Evolutionary conservation across 306 rosid species (phyloP).

Genomic region (Gastrolobium bilobum): DNA sequence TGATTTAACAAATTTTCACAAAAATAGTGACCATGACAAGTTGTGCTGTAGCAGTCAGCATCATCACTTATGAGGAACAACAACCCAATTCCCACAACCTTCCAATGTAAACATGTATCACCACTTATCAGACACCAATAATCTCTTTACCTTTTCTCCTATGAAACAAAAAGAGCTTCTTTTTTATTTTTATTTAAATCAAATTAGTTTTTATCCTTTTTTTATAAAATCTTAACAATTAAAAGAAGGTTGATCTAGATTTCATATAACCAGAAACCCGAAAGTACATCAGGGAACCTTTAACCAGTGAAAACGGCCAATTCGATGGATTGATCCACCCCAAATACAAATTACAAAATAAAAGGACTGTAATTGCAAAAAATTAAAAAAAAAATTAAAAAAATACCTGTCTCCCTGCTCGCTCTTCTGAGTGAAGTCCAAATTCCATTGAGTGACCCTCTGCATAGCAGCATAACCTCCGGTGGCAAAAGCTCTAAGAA

Average conservation of each 20-base stretch:
- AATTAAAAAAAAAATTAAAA: not conserved
- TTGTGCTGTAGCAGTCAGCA: not conserved
- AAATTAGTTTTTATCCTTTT: not conserved
- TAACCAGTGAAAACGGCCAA: not conserved
- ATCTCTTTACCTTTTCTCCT: not conserved
- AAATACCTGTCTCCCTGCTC: slow-evolving; percentile 95
- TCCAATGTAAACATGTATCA: slow-evolving; percentile 18
- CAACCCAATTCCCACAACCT: slow-evolving; percentile 40
- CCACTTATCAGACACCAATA: not conserved
- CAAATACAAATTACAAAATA: not conserved
- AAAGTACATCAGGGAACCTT: not conserved
- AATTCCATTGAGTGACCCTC: slow-evolving; percentile 95
- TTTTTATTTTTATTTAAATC: not conserved
- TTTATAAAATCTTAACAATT: not conserved
- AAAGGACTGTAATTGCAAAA: not conserved
- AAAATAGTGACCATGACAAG: not conserved
- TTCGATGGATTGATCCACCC: not conserved
- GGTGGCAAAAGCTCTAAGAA: slow-evolving; percentile 91
- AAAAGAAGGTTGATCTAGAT: not conserved
- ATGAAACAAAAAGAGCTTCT: not conserved
- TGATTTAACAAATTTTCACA: not conserved
- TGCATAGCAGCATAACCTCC: slow-evolving; percentile 99
- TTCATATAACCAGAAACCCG: slow-evolving; percentile 14
- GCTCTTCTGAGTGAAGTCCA: slow-evolving; percentile 93
- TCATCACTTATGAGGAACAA: slow-evolving; percentile 31